Conservation (phyloP, 257 asterid genomes). For the Penstemon barbatus region DNA sequence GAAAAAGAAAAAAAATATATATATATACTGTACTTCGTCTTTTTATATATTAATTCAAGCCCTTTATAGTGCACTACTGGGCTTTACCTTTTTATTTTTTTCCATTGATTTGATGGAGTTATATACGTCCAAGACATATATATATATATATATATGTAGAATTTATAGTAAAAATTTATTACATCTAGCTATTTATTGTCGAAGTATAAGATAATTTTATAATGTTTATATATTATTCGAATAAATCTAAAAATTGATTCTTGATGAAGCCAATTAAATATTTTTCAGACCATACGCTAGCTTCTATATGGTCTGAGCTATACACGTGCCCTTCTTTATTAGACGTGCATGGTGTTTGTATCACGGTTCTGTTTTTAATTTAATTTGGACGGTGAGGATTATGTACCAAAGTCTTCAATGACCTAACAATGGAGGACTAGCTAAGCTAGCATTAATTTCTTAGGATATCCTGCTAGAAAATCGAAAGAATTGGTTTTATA, state of each 20-base stretch:
- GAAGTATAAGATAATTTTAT: constrained; percentile 16
- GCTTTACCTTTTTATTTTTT: constrained; percentile 11
- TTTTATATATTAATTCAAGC: constrained; percentile 3
- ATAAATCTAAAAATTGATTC: constrained; percentile 21
- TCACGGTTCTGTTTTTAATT: no score
- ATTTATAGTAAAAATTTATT: no score
- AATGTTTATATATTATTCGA: constrained; percentile 16
- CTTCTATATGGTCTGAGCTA: constrained; percentile 34
- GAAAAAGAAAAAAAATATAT: neutral
- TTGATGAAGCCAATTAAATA: constrained; percentile 21
- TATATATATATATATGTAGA: neutral
- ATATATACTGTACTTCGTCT: constrained; percentile 4
- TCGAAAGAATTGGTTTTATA: no score
- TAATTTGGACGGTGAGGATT: no score
- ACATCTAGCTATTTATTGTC: neutral
- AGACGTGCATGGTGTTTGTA: no score
- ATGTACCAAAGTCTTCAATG: no score
- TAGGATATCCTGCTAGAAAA: no score
- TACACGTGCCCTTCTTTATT: constrained; percentile 35
- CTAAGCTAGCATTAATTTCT: no score
- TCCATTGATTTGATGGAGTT: constrained; percentile 26
- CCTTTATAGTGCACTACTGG: neutral
- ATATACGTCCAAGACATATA: constrained; percentile 34
- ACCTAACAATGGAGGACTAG: no score
- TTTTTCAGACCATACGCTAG: neutral